These are phyloP conservation scores for Pouteria campechiana DNA, from an alignment of 179 eudicot species.

Conservation along the genomic window DNA sequence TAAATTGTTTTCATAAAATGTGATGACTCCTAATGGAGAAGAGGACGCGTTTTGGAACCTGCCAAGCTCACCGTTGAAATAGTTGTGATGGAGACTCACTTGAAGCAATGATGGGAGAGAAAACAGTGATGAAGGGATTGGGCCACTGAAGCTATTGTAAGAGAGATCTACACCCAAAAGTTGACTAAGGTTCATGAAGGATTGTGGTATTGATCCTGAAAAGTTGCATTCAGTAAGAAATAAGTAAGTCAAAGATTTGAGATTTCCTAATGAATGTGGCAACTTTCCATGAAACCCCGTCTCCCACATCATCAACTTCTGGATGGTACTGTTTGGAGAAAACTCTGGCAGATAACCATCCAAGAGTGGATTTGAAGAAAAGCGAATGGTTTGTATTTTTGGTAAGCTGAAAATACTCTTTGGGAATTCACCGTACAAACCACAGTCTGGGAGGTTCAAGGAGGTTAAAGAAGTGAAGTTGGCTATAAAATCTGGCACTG, in stretches of 20 bases:
- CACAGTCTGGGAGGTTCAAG: slow-evolving; percentile 5
- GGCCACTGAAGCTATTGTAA: slow-evolving; percentile 13
- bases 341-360: slow-evolving; percentile 20
- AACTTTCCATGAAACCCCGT: slow-evolving; percentile 32
- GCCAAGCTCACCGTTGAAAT: slow-evolving; percentile 16
- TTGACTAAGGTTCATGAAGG: slow-evolving; percentile 13
- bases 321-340: slow-evolving; percentile 7
- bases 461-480: slow-evolving; percentile 1
- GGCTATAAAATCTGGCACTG: slow-evolving; percentile 7
- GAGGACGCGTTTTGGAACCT: slow-evolving; percentile 2
- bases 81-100: slow-evolving; percentile 18
- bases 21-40: slow-evolving; percentile 4
- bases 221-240: slow-evolving; percentile 25
- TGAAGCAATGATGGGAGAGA: slow-evolving; percentile 18
- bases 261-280: slow-evolving; percentile 25
- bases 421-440: slow-evolving; percentile 4
- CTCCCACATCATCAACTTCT: slow-evolving; percentile 11
- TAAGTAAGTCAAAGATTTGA: slow-evolving; percentile 16
- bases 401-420: slow-evolving; percentile 2
- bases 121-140: slow-evolving; percentile 30
- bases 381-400: background rate
- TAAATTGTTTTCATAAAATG: slow-evolving; percentile 19
- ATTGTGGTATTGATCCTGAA: slow-evolving; percentile 28
- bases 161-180: slow-evolving; percentile 22
- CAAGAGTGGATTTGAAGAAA: background rate